These are phyloP conservation scores for Acacia confusa DNA, from an alignment of 306 rosid species.

Conservation along the genomic window DNA sequence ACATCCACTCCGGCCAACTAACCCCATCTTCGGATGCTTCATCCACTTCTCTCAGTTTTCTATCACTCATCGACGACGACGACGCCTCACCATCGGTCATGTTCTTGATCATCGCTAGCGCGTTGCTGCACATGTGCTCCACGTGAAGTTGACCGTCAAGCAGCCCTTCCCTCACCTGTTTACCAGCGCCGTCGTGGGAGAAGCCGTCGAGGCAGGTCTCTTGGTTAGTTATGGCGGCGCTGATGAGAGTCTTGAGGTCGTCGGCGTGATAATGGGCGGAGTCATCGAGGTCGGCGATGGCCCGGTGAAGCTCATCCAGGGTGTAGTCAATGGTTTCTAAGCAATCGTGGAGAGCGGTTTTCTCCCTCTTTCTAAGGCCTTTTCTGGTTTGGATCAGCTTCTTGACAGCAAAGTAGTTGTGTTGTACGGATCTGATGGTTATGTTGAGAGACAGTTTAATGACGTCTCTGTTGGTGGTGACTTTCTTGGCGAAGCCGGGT, in stretches of 20 bases:
- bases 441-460: constrained; percentile 51
- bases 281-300: constrained; percentile 36
- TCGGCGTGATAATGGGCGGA: constrained; percentile 57
- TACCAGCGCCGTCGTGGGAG: constrained; percentile 59
- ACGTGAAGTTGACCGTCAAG: constrained; percentile 48
- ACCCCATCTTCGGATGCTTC: not conserved
- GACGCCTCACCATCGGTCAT: constrained; percentile 64
- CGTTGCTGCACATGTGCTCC: constrained; percentile 75
- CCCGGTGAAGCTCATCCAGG: constrained; percentile 59
- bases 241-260: constrained; percentile 68
- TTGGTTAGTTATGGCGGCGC: constrained; percentile 88
- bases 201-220: constrained; percentile 88
- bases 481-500: constrained; percentile 35
- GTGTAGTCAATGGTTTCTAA: constrained; percentile 66
- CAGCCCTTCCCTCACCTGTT: constrained; percentile 44
- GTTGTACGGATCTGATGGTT: constrained; percentile 46
- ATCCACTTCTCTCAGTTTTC: constrained; percentile 38
- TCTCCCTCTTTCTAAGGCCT: constrained; percentile 51
- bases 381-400: constrained; percentile 26
- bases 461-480: constrained; percentile 48
- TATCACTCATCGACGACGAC: not conserved
- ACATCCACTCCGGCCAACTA: constrained; percentile 85
- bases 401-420: constrained; percentile 45
- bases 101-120: constrained; percentile 76
- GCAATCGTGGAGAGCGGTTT: constrained; percentile 70